phyloP scores from a whole-genome alignment of 306 rosid species.

The Gleditsia sinensis region DNA sequence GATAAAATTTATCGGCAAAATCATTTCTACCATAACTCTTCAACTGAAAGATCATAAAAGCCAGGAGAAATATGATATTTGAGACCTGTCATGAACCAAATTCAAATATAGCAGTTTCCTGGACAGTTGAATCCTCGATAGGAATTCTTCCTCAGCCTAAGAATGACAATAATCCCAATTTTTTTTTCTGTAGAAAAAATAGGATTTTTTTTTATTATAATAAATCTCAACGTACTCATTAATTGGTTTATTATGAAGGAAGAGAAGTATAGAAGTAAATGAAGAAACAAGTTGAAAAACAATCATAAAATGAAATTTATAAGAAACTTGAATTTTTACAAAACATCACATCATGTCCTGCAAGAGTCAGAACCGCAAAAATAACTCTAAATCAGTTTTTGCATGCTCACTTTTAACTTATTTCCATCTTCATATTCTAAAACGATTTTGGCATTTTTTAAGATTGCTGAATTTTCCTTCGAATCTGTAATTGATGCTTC shows the following conservation, averaged over 20 bases:
- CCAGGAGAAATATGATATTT: background rate
- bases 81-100: background rate
- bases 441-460: conserved; percentile 55
- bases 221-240: background rate
- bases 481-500: conserved; percentile 73
- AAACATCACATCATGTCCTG: background rate
- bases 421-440: conserved; percentile 61
- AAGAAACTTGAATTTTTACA: background rate
- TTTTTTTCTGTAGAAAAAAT: background rate
- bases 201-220: background rate
- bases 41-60: background rate
- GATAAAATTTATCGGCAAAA: background rate
- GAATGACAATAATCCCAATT: too few species aligned
- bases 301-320: background rate
- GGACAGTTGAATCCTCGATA: background rate
- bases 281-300: background rate
- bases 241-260: background rate
- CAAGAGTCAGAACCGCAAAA: conserved; percentile 22
- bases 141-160: too few species aligned
- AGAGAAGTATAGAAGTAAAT: background rate
- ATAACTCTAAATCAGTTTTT: conserved; percentile 17
- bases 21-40: background rate
- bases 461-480: conserved; percentile 35
- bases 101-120: background rate
- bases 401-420: conserved; percentile 63